Percentiles rank a stretch among this genome's conserved stretches.
These are phyloP conservation scores for Cyclocybe cylindracea DNA, from an alignment of 768 basidiomycete species.

Conservation along the genomic window DNA sequence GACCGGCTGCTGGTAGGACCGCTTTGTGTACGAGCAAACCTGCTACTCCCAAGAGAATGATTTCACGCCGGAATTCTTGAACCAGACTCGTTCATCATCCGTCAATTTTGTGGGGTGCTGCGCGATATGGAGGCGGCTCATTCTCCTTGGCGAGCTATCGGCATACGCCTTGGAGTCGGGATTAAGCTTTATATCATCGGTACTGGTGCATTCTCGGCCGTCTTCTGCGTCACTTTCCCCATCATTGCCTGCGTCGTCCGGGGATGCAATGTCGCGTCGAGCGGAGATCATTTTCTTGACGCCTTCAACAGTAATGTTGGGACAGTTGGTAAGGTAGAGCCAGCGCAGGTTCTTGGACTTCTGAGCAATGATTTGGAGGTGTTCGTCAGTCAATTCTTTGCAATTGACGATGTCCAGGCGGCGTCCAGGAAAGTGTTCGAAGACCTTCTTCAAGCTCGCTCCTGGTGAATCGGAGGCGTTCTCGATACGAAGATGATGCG, in stretches of 20 bases:
- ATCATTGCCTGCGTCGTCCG: not conserved
- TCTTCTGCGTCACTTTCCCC: not conserved
- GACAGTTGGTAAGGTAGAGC: constrained; percentile 1
- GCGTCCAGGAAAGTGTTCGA: not conserved
- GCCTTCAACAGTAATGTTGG: not conserved
- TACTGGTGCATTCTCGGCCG: not conserved
- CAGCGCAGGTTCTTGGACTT: not conserved
- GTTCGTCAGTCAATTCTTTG: not conserved
- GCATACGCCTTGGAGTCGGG: not conserved
- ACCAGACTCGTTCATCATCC: not conserved
- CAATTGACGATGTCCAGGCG: constrained; percentile 3
- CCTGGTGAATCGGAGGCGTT: not conserved
- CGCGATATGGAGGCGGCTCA: not conserved
- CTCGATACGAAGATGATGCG: constrained; percentile 6
- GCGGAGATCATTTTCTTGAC: not conserved
- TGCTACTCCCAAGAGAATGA: not conserved
- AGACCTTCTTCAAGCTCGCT: not conserved
- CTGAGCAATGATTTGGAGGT: not conserved
- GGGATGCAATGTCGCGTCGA: not conserved
- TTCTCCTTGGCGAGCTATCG: not conserved
- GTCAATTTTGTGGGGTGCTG: not conserved
- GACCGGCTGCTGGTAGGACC: too few species aligned
- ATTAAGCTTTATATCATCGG: not conserved
- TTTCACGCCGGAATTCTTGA: not conserved
- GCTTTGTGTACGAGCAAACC: too few species aligned